These are phyloP conservation scores for Nicotiana noctiflora DNA, from an alignment of 257 asterid species.

Conservation along the genomic window DNA sequence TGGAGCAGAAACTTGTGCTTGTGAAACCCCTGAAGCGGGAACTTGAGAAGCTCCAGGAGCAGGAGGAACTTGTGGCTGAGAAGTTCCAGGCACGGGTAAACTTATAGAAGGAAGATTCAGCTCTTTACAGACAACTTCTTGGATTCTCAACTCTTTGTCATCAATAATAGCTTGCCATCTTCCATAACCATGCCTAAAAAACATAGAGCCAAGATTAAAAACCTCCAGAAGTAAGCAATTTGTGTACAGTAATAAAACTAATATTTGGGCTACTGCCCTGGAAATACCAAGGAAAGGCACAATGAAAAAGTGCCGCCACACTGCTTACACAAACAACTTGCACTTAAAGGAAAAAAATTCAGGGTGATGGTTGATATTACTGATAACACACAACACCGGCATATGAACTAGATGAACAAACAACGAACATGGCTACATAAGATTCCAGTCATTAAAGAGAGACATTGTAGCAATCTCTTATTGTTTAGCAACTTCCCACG, in stretches of 20 bases:
- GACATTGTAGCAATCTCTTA: neutral
- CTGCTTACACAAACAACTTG: neutral
- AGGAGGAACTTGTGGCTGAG: constrained; percentile 35
- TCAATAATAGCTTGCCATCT: constrained; percentile 99
- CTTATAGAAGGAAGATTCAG: constrained; percentile 57
- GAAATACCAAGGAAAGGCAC: neutral
- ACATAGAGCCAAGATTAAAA: constrained; percentile 12
- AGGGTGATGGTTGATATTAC: neutral
- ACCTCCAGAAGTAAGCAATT: neutral
- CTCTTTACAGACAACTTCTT: constrained; percentile 88
- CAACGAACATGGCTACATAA: neutral
- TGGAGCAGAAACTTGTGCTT: constrained; percentile 35
- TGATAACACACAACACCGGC: neutral
- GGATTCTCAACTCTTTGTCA: constrained; percentile 80
- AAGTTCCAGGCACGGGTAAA: constrained; percentile 56
- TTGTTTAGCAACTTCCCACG: neutral
- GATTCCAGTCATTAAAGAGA: neutral
- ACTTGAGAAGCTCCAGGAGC: constrained; percentile 39
- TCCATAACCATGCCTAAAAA: constrained; percentile 89
- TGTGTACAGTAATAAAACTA: neutral
- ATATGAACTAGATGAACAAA: neutral
- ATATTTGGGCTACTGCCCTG: neutral
- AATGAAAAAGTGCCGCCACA: neutral
- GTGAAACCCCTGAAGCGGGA: constrained; percentile 30
- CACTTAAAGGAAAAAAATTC: neutral